Evolutionary conservation across 164 flowering plant genomes (phyloP), one percentile per base, ranked within the genome.

Genomic region (Nymphaea thermarum): DNA sequence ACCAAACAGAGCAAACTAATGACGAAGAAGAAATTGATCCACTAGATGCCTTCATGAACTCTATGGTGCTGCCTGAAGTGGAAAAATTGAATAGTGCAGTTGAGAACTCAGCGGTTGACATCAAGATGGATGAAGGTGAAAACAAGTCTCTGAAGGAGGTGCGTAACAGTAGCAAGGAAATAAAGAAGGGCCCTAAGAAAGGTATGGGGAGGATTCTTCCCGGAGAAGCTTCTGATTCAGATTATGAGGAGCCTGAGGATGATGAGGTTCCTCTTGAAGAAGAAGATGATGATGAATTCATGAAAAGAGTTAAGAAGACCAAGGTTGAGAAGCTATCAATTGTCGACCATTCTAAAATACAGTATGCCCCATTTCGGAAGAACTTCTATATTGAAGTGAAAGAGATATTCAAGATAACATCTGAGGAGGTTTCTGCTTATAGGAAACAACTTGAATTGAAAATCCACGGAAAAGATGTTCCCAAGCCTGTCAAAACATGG

Each of bases 251-350:
- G 65, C 51, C 63, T 55, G 91, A 87, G 59, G 77, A 82, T 68
- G 87, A 81, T 41, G 92, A 80, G 51, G 84, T 68, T 68, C 74
- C 82, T 36, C 44, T 45, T 42, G 91, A 86, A 77, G 96, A 94
- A 66, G 98, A 94, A 81, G 90, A 91, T 75, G 98, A 94, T 69
- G 97, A 87, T 43, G 98, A 88, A 64, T 91, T 94, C 76, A 88
- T 94, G 85, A 94, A 94, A 77, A 78, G 98, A 73, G 96, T 91
- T 75, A 94, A 94, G 83, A 94, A 94, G 77, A 87, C 96, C 18
- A 94, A 94, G 74, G 95, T 75, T 61, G 98, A 94, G 81, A 94
- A 91, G 71, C 75, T 94, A 18, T 82, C 96, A 8, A 75, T 94
- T 51, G 98, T 91, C 65, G 97, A 94, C 72, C 98, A 94, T 71